These are phyloP conservation scores for Monosporascus sp. DNA, from an alignment of 2,329 filamentous ascomycete species.

Conservation along the genomic window DNA sequence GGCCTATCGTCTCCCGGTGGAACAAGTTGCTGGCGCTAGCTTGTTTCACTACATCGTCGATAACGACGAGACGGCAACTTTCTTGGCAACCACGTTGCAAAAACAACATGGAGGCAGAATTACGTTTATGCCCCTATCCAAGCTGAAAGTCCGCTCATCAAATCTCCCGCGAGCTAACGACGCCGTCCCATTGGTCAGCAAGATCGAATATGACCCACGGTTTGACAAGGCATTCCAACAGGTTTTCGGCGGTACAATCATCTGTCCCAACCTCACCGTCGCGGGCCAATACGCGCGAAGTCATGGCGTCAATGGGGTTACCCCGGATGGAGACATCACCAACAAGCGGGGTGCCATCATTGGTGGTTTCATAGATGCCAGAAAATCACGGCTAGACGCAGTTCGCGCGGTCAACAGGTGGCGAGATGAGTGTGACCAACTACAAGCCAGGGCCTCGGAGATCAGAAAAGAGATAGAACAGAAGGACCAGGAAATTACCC, in stretches of 20 bases:
- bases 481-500: constrained; percentile 85
- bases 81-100: constrained; percentile 73
- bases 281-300: constrained; percentile 88
- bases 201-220: constrained; percentile 69
- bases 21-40: constrained; percentile 87
- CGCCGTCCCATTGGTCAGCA: constrained; percentile 80
- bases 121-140: constrained; percentile 90
- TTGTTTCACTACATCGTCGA: constrained; percentile 97
- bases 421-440: constrained; percentile 67
- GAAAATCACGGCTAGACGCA: constrained; percentile 80
- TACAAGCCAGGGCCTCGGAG: constrained; percentile 57
- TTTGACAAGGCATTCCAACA: constrained; percentile 88
- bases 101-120: constrained; percentile 77
- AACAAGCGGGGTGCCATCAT: constrained; percentile 95
- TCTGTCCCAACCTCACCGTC: constrained; percentile 84
- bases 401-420: constrained; percentile 71
- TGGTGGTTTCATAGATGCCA: constrained; percentile 85
- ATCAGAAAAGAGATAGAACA: constrained; percentile 67
- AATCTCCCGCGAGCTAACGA: constrained; percentile 84
- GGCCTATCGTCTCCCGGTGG: constrained; percentile 79
- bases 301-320: constrained; percentile 89
- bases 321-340: constrained; percentile 87
- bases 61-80: constrained; percentile 79
- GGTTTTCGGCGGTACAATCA: constrained; percentile 91
- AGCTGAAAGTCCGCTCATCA: constrained; percentile 63